phyloP scores from a whole-genome alignment of 257 asterid species.

The Misopates orontium region DNA sequence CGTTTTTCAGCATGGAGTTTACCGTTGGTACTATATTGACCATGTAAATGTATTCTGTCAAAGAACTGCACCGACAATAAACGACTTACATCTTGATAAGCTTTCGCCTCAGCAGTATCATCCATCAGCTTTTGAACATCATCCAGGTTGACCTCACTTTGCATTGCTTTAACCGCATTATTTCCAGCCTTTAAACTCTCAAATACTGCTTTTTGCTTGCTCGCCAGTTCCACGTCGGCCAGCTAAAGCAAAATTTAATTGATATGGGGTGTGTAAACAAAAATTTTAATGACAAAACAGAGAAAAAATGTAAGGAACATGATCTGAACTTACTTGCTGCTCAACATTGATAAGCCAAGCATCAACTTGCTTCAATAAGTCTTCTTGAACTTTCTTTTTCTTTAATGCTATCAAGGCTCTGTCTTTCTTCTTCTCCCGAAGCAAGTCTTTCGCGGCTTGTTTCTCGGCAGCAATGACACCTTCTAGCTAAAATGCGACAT shows the following conservation, averaged over 20 bases:
- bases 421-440: slow-evolving; percentile 86
- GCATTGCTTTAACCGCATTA: slow-evolving; percentile 88
- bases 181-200: slow-evolving; percentile 94
- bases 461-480: slow-evolving; percentile 86
- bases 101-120: slow-evolving; percentile 96
- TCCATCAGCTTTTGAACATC: slow-evolving; percentile 98
- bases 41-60: not conserved
- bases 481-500: slow-evolving; percentile 56
- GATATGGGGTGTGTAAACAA: not conserved
- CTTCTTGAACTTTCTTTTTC: slow-evolving; percentile 85
- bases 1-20: not conserved
- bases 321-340: slow-evolving; percentile 69
- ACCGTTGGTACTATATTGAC: not conserved
- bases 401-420: slow-evolving; percentile 80
- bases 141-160: slow-evolving; percentile 81
- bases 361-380: slow-evolving; percentile 83
- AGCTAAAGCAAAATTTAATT: slow-evolving; percentile 50
- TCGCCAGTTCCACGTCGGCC: slow-evolving; percentile 93
- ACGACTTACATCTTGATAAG: slow-evolving; percentile 88
- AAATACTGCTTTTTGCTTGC: slow-evolving; percentile 96
- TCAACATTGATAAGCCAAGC: slow-evolving; percentile 88
- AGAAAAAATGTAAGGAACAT: slow-evolving; percentile 9
- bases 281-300: not conserved
- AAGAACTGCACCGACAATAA: slow-evolving; percentile 18
- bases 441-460: slow-evolving; percentile 86